These are phyloP conservation scores for Fusarium tricinctum DNA, from an alignment of 2,329 filamentous ascomycete genomes.

Conservation along the genomic window DNA sequence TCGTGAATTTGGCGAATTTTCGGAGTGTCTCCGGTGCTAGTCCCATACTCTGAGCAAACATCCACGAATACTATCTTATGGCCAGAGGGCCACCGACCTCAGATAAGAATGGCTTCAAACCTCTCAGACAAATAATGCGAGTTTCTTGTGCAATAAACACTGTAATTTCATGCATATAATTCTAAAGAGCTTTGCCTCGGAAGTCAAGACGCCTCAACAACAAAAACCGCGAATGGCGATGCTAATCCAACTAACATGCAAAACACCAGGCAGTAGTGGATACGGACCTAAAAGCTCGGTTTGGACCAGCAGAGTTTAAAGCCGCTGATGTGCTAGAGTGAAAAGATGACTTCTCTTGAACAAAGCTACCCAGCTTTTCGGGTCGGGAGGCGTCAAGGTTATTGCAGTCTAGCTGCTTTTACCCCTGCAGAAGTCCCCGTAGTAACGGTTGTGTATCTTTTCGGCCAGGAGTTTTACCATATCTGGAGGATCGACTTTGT, in stretches of 20 bases:
- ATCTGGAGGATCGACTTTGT: constrained; percentile 1
- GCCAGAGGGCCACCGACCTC: no score
- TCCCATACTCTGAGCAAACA: neutral
- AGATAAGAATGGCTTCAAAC: neutral
- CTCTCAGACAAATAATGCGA: neutral
- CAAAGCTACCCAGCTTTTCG: neutral
- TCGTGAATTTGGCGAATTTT: neutral
- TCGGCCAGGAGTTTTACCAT: neutral
- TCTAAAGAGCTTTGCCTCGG: neutral
- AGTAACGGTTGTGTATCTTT: constrained; percentile 4
- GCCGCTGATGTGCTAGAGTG: constrained; percentile 17
- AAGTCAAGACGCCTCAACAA: neutral
- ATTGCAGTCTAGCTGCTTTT: neutral
- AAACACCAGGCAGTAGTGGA: constrained; percentile 1
- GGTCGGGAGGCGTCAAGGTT: constrained; percentile 23
- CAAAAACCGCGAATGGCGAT: neutral
- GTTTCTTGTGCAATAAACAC: neutral
- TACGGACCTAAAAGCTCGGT: neutral
- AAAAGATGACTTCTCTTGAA: neutral
- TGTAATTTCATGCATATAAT: neutral
- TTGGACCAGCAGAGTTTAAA: constrained; percentile 15
- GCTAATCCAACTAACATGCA: neutral
- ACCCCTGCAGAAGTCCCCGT: constrained; percentile 10
- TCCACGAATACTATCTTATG: no score
- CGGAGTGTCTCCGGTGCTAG: constrained; percentile 3